Evolutionary conservation across 2,329 filamentous ascomycete species (phyloP).

Genomic region (Trichoderma sp.): DNA sequence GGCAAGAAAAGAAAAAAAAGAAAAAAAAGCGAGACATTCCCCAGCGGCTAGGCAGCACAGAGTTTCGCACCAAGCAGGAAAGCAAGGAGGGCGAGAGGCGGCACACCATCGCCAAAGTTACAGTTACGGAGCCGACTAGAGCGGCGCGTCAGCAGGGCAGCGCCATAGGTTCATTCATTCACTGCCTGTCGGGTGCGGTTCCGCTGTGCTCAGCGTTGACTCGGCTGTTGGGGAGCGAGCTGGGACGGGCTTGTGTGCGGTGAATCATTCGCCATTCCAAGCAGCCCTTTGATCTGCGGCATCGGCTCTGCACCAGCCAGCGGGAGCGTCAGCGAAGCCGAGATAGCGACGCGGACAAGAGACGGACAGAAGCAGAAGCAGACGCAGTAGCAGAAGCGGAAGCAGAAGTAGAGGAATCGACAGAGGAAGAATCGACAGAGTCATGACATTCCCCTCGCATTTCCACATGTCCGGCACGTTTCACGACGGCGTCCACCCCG

Average conservation of each 20-base stretch:
- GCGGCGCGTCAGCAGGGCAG: slow-evolving; percentile 12
- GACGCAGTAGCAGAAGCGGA: background rate
- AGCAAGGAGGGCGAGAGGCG: background rate
- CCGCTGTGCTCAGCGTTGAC: background rate
- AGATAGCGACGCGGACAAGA: background rate
- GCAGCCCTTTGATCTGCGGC: background rate
- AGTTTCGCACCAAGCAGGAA: background rate
- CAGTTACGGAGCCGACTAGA: background rate
- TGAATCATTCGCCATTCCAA: background rate
- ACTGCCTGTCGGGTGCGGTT: background rate
- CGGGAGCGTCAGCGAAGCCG: background rate
- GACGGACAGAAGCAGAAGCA: background rate
- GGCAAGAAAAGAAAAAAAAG: background rate
- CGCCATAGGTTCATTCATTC: background rate
- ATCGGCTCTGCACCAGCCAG: background rate
- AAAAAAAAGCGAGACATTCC: slow-evolving; percentile 3
- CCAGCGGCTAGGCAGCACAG: background rate
- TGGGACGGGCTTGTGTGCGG: background rate
- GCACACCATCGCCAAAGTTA: background rate
- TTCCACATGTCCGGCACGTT: slow-evolving; percentile 39
- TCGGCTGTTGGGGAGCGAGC: background rate
- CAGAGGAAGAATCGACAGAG: background rate
- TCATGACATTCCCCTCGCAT: slow-evolving; percentile 31
- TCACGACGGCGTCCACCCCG: slow-evolving; percentile 41
- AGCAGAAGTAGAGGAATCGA: background rate